These are phyloP conservation scores for Pochonia chlamydosporia DNA, from an alignment of 2,329 filamentous ascomycete genomes.

Conservation along the genomic window DNA sequence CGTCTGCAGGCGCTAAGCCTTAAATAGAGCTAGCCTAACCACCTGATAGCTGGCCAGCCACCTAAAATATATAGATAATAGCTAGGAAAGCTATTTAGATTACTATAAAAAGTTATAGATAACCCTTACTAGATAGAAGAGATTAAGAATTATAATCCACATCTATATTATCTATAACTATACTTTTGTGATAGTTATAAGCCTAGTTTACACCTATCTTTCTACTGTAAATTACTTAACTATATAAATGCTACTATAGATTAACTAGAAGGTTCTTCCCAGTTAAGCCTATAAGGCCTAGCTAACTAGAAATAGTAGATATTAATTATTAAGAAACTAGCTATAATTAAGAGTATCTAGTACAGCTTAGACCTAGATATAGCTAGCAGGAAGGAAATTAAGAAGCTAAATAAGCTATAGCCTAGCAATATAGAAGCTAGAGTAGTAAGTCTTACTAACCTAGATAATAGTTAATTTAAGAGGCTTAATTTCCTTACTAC, in stretches of 20 bases:
- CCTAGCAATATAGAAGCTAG: background rate
- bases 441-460: background rate
- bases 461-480: background rate
- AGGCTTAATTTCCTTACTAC: background rate
- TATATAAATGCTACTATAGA: background rate
- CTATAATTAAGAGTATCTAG: background rate
- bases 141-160: too few species aligned
- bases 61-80: too few species aligned
- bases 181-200: too few species aligned
- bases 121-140: too few species aligned
- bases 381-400: background rate
- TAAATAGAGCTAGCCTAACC: too few species aligned
- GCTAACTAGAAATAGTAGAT: background rate
- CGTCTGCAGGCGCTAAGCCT: too few species aligned
- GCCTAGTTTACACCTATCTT: too few species aligned
- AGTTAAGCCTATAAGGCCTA: background rate
- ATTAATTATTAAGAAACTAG: background rate
- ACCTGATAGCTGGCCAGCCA: too few species aligned
- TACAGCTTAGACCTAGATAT: background rate
- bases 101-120: too few species aligned
- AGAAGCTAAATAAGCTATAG: background rate
- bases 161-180: too few species aligned
- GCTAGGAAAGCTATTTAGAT: too few species aligned
- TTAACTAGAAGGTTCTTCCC: background rate
- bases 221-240: too few species aligned